These are phyloP conservation scores for Cystofilobasidium bisporidii DNA, from an alignment of 768 basidiomycete species.

Conservation along the genomic window DNA sequence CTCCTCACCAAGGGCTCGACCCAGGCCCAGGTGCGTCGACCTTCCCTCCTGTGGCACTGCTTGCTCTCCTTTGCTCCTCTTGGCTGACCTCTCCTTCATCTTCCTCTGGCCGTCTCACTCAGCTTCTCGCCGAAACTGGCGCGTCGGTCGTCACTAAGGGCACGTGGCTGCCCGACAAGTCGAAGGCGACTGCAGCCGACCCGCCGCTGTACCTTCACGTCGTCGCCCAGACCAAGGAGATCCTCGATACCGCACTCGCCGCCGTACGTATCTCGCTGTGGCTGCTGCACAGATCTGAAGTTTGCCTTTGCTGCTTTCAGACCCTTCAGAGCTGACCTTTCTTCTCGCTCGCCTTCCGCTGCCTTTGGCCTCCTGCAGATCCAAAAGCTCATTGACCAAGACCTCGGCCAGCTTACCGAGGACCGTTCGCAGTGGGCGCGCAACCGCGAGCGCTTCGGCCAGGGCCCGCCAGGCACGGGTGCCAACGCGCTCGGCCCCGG, in stretches of 20 bases:
- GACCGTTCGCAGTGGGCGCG: slow-evolving; percentile 39
- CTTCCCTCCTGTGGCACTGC: no score
- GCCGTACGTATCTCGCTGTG: slow-evolving; percentile 18
- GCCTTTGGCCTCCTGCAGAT: slow-evolving; percentile 29
- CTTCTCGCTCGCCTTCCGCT: background rate
- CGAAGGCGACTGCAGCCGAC: slow-evolving; percentile 82
- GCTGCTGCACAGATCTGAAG: background rate
- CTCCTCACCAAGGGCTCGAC: slow-evolving; percentile 87
- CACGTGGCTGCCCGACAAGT: slow-evolving; percentile 87
- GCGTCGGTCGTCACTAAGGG: slow-evolving; percentile 89
- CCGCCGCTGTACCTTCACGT: slow-evolving; percentile 91
- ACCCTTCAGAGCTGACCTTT: no score
- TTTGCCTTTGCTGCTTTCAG: no score
- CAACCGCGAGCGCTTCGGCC: slow-evolving; percentile 37
- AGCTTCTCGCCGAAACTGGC: slow-evolving; percentile 89
- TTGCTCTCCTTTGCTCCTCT: background rate
- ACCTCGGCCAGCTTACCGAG: slow-evolving; percentile 43
- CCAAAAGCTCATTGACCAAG: slow-evolving; percentile 42
- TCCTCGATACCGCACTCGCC: slow-evolving; percentile 40
- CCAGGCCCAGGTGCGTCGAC: slow-evolving; percentile 65
- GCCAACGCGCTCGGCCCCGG: slow-evolving; percentile 21
- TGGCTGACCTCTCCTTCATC: slow-evolving; percentile 3
- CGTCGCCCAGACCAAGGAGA: slow-evolving; percentile 49
- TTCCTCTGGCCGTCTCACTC: slow-evolving; percentile 9
- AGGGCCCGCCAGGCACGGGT: slow-evolving; percentile 12